These are phyloP conservation scores for Talaromyces verruculosus DNA, from an alignment of 2,329 filamentous ascomycete species.

Conservation along the genomic window DNA sequence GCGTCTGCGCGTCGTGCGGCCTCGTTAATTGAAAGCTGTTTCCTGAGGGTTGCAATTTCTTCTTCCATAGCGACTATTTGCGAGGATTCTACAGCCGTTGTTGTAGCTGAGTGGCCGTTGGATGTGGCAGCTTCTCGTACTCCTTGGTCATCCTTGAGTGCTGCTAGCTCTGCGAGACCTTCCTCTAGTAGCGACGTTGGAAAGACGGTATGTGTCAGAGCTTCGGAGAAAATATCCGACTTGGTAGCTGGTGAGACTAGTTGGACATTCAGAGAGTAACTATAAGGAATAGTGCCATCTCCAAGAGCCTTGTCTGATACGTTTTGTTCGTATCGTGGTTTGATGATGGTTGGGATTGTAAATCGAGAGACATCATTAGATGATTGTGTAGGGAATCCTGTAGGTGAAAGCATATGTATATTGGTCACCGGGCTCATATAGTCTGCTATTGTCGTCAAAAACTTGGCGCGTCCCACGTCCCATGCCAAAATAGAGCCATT, in stretches of 20 bases:
- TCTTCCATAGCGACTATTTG: constrained; percentile 37
- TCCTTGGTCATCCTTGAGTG: constrained; percentile 27
- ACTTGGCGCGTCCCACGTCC: constrained; percentile 71
- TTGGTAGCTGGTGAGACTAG: constrained; percentile 24
- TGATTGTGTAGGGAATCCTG: constrained; percentile 42
- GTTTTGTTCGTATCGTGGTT: constrained; percentile 60
- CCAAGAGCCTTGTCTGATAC: constrained; percentile 38
- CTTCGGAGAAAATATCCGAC: constrained; percentile 33
- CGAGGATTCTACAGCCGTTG: constrained; percentile 24
- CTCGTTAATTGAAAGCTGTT: constrained; percentile 38
- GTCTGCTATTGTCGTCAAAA: constrained; percentile 65
- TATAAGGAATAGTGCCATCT: constrained; percentile 41
- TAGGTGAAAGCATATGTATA: constrained; percentile 68
- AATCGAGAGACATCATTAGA: constrained; percentile 44
- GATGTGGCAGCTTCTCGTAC: not conserved
- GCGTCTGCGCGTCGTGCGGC: constrained; percentile 37
- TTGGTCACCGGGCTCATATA: constrained; percentile 83
- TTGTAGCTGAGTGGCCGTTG: constrained; percentile 1
- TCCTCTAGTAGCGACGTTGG: constrained; percentile 42
- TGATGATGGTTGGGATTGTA: constrained; percentile 64
- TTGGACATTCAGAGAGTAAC: constrained; percentile 46
- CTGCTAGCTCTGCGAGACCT: constrained; percentile 40
- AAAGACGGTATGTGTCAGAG: constrained; percentile 42
- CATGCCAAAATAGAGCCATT: constrained; percentile 77
- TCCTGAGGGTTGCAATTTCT: constrained; percentile 43